Percentiles rank a stretch among this genome's conserved stretches.
phyloP scores from a whole-genome alignment of 768 basidiomycete species.

The Tricholoma bakamatsutake region DNA sequence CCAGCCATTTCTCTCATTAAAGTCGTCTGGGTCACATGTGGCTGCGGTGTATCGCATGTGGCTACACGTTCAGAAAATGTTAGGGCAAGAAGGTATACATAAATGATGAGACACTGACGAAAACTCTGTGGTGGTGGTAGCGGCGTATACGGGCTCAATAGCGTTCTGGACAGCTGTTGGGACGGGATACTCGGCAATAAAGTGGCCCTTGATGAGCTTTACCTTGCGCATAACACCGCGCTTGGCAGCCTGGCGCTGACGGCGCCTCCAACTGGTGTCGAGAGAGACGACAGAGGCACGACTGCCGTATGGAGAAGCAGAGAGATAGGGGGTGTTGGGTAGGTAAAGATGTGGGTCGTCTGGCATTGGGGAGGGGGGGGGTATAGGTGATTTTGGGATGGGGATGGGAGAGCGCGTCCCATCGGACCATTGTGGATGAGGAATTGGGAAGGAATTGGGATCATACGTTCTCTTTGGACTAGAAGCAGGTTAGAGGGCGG shows the following conservation, averaged over 20 bases:
- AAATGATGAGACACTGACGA: too few relatives aligned
- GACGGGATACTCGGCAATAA: slow-evolving; percentile 84
- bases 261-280: slow-evolving; percentile 58
- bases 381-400: too few relatives aligned
- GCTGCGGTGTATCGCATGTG: slow-evolving; percentile 95
- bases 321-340: slow-evolving; percentile 16
- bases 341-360: slow-evolving; percentile 12
- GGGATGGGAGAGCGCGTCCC: not conserved
- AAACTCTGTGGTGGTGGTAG: slow-evolving; percentile 81
- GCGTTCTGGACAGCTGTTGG: slow-evolving; percentile 81
- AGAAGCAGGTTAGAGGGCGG: not conserved
- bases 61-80: too few relatives aligned
- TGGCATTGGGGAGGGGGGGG: too few relatives aligned
- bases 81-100: too few relatives aligned
- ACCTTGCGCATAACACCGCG: slow-evolving; percentile 85
- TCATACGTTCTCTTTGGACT: slow-evolving; percentile 3
- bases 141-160: slow-evolving; percentile 68
- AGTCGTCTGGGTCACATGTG: slow-evolving; percentile 88
- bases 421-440: not conserved
- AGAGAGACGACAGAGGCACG: slow-evolving; percentile 48
- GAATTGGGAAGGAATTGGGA: slow-evolving; percentile 7
- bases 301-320: slow-evolving; percentile 23
- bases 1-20: slow-evolving; percentile 73
- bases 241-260: slow-evolving; percentile 88
- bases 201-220: slow-evolving; percentile 89